phyloP scores from a whole-genome alignment of 2,329 filamentous ascomycete genomes.

The Cordyceps cicadae region DNA sequence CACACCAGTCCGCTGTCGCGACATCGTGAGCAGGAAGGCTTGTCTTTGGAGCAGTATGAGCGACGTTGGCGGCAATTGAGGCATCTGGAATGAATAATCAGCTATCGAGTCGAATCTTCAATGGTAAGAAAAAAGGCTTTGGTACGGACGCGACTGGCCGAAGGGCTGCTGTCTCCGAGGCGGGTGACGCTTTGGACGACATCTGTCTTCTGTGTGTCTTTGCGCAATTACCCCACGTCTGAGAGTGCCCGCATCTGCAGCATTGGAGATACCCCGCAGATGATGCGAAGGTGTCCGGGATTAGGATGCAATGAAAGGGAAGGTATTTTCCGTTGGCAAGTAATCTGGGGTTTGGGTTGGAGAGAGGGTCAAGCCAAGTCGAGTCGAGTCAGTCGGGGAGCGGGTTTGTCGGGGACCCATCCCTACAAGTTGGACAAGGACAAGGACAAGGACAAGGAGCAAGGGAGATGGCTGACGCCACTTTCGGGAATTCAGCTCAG shows the following conservation, averaged over 20 bases:
- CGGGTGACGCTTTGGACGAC: background rate
- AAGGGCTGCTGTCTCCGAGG: conserved; percentile 8
- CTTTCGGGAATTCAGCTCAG: background rate
- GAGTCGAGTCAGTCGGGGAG: too few relatives aligned
- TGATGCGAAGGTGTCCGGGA: background rate
- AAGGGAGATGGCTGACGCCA: background rate
- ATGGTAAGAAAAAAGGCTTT: background rate
- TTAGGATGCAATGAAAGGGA: background rate
- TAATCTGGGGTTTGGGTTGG: background rate
- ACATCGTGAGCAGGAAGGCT: conserved; percentile 27
- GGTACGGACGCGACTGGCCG: conserved; percentile 22
- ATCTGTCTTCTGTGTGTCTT: background rate
- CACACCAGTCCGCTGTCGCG: conserved; percentile 23
- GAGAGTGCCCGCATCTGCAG: background rate
- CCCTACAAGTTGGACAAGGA: too few relatives aligned
- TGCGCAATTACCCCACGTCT: background rate
- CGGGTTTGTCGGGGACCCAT: background rate
- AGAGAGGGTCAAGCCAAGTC: background rate
- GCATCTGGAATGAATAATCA: conserved; percentile 20
- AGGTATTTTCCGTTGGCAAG: background rate
- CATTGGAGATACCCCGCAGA: conserved; percentile 3
- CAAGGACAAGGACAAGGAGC: too few relatives aligned
- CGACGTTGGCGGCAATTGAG: conserved; percentile 26
- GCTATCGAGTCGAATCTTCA: background rate
- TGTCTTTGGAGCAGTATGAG: conserved; percentile 30